Evolutionary conservation across 83 land plant species (phyloP), one percentile per base, ranked within the genome.

Genomic region (Thuja plicata): DNA sequence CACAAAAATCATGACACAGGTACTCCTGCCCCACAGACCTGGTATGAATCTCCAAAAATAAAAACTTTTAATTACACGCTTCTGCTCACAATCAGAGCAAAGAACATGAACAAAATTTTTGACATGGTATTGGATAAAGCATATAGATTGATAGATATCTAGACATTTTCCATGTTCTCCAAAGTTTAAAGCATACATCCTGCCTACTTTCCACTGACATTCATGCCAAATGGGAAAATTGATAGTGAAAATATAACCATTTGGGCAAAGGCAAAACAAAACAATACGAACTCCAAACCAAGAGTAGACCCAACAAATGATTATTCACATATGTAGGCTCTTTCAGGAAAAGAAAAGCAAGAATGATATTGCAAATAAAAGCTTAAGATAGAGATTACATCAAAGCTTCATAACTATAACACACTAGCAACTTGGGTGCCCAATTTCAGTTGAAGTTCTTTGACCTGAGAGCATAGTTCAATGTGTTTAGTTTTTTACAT

Each of bases 381-480:
- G 37, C 37, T 73, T 73, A 32, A 32, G 16, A 9, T 73, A 30
- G 35, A 73, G 35, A 0, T 30, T 73, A 8, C 11, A 30, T 32
- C 13, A 73, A 73, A 73, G 15, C 37, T 73, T 9, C 37, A 4
- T 15, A 52, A 57, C 71, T 55, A 93, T 91, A 94, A 92, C n/a
- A 94, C 90, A 85, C 86, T 91, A 6, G 93, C 93, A 35, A 95
- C 90, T 87, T 93, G 93, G 40, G 91, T 90, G 37, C 78, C 92
- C 84, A 93, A 57, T 90, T 90, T 92, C 86, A 88, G 94, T 83
- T 95, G 96, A 86, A 95, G 88, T 82, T 95, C 96, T 87, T 91
- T 90, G n/a, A 95, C 46, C 85, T 91, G 91, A 62, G 91, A 32
- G 15, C 91, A 90, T 30, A 95, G 89, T 89, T 95, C 96, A 43